These are phyloP conservation scores for Microcos paniculata DNA, from an alignment of 345 rosid genomes.

Conservation along the genomic window DNA sequence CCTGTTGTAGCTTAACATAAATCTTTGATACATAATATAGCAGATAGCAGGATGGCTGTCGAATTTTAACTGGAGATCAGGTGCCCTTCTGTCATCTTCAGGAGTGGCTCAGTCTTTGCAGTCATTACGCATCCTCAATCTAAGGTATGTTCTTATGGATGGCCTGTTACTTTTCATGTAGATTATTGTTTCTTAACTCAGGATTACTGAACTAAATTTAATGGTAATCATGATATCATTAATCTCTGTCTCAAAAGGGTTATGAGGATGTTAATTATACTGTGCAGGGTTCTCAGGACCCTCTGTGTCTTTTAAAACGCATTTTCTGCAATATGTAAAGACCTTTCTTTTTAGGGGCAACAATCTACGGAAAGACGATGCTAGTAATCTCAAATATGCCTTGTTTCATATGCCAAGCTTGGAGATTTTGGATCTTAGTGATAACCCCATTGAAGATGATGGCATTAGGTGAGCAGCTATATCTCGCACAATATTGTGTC, in stretches of 20 bases:
- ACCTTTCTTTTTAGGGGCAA: conserved; percentile 55
- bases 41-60: conserved; percentile 90
- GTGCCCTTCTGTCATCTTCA: conserved; percentile 22
- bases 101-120: conserved; percentile 48
- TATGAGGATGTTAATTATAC: background rate
- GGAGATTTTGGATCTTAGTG: conserved; percentile 75
- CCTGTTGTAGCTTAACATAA: conserved; percentile 14
- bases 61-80: conserved; percentile 46
- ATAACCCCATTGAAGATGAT: conserved; percentile 73
- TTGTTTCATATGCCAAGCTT: conserved; percentile 64
- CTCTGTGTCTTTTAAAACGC: background rate
- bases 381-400: conserved; percentile 54
- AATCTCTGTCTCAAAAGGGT: background rate
- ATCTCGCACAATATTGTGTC: background rate
- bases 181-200: background rate
- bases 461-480: conserved; percentile 69
- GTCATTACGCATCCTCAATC: conserved; percentile 57
- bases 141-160: conserved; percentile 47
- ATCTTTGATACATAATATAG: conserved; percentile 5
- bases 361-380: conserved; percentile 62
- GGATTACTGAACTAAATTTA: background rate
- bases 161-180: conserved; percentile 2
- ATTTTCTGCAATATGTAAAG: conserved; percentile 17
- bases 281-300: background rate
- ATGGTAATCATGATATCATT: background rate